Percentiles rank a stretch among this genome's conserved stretches.
These are phyloP conservation scores for Xylaria longipes DNA, from an alignment of 495 filamentous ascomycete genomes.

Conservation along the genomic window DNA sequence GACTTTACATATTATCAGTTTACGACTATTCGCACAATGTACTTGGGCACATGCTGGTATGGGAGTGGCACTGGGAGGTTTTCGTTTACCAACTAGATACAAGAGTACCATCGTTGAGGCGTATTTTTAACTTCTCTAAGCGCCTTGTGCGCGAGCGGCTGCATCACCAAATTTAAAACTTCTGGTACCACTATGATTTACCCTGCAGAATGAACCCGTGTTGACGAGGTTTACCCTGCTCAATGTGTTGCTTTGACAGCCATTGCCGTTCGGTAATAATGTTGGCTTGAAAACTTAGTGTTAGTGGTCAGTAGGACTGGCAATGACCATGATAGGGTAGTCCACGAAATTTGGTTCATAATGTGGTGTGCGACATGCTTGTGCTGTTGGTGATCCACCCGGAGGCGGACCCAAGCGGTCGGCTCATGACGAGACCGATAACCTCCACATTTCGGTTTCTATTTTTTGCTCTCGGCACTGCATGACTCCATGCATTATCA, in stretches of 20 bases:
- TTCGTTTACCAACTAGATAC: background rate
- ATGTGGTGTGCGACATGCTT: constrained; percentile 7
- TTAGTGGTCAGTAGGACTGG: background rate
- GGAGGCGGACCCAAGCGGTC: constrained; percentile 8
- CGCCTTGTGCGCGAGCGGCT: background rate
- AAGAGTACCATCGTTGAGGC: background rate
- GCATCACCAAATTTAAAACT: background rate
- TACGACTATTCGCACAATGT: background rate
- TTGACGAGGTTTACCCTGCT: constrained; percentile 2
- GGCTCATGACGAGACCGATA: background rate
- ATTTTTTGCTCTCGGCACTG: background rate
- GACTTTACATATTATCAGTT: background rate
- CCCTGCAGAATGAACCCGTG: background rate
- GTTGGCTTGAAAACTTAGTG: background rate
- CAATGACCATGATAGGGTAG: background rate
- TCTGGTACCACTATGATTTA: background rate
- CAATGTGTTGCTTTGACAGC: background rate
- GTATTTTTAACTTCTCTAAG: background rate
- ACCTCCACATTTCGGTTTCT: constrained; percentile 1
- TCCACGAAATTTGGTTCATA: constrained; percentile 1
- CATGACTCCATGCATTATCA: background rate
- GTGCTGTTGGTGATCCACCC: background rate
- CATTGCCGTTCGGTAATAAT: background rate
- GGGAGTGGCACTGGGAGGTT: background rate
- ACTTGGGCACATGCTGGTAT: background rate